Evolutionary conservation across 257 asterid genomes (phyloP), one percentile per base, ranked within the genome.

Genomic region (Oldenlandia corymbosa): DNA sequence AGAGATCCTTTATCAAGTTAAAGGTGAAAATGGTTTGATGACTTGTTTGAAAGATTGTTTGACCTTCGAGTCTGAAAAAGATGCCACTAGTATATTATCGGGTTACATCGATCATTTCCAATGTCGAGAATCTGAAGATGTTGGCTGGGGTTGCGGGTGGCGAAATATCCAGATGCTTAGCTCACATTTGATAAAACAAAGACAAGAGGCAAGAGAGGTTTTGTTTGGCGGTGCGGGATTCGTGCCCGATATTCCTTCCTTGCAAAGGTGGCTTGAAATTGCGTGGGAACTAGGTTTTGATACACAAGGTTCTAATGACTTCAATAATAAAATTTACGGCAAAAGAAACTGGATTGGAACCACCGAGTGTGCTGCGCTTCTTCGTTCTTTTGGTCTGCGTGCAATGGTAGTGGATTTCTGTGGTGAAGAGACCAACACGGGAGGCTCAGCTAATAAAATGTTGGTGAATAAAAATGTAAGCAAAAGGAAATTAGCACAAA

Each of bases 101-200:
- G 93, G 89, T 65, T 79, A 78, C 51, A 76, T 89, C 18, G 98
- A 88, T 78, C 98, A 89, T 77, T 83, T 86, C 71, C 83, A 87
- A 75, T 75, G 93, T 72, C 70, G 51, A 23, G 71, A 66, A 41
- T 78, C 79, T 1, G 86, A 75, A 76, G 97, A 87, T 64, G 75
- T 36, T 8, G 97, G 95, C 45, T 92, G 98, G 98, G 98, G 98
- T 10, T 88, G 98, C 62, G 98, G 98, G 43, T 89, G 98, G 99
- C 93, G 94, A 51, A 92, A 92, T 75, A 89, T 92, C 73, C 99
- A 92, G 81, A 82, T 92, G 97, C 93, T 92, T 58, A 81, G 91
- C 74, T 92, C 99, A 27, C 84, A 89, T 74, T 81, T 89, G 83
- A 85, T 89, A 68, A 77, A 64, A 43, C 84, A 79, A 64, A 72